Base-by-base conservation (phyloP, 2,329 filamentous ascomycete genomes). In the Pseudogymnoascus sp. region DNA sequence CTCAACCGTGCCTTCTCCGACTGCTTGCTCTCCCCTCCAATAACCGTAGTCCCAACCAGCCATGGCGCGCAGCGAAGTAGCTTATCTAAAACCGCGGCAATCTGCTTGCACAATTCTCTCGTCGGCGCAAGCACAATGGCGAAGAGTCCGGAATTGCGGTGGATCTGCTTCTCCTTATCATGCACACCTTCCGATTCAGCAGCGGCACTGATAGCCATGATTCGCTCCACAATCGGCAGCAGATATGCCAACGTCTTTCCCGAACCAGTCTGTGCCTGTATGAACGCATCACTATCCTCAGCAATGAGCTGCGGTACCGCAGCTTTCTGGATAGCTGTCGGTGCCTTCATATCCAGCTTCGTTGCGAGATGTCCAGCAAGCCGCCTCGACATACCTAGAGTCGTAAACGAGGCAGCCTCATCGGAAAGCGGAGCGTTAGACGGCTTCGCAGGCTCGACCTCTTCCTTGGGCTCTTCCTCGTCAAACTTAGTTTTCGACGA, bases 221-320 rank as follows among this genome's bases (percentile, higher is more conserved):
- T 88, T 23, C 92, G 84, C 72, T 99, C 91, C 22, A 99, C 86
- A 55, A 99, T 89, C 1, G 94, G 94, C 5, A 99, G 78, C 4
- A 99, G 81, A 73, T 99, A 99, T n/a, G 94, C 91, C 64, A 99
- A 78, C 0, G 94, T 99, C 78, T 99, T 99, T 76, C 94, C 94
- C 0, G 94, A 99, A 68, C 94, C 94, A 0, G 94, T 99, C 77
- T 99, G 89, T 2, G 94, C 95, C 74, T 97, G 94, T 35, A 99
- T 88, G 70, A 99, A 99, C 2, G 92, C 92, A 78, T 99, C 94
- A 52, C 84, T 87, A 69, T 96, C 89, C 61, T 89, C 87, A 42
- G 86, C 86, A 49, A 96, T 76, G 65, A 99, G 77, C 69, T 94
- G 87, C 42, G 89, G 82, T 39, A 99, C 87, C 0, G 93, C 89